Base-by-base conservation (phyloP, 352 stramenopile genomes). In the Phytophthora citrophthora region DNA sequence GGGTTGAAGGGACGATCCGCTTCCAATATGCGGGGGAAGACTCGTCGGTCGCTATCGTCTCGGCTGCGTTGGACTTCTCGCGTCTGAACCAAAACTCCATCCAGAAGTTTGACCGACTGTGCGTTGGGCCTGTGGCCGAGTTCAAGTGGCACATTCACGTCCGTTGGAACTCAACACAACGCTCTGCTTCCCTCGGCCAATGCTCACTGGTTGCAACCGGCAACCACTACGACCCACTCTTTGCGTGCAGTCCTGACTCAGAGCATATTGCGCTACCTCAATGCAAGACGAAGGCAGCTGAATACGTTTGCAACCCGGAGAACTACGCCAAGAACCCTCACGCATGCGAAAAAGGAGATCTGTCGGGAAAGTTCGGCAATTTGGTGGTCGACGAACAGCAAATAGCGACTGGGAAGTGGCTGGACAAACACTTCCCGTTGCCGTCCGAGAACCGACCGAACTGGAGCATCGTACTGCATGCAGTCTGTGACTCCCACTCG, bases 201-300 rank as follows among this genome's bases (percentile, higher is more conserved):
- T 88, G 79, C 54, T 56, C 54, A 1, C 47, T 78, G 24, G 44
- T n/a, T 32, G 51, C 54, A 10, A 75, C 74, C 3, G 74, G 69
- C 38, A 86, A 86, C 59, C 79, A 85, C 66, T 88, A 83, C 43
- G 79, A 88, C 55, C 79, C 76, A 15, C 54, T 77, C 13, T 79
- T 72, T 13, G 74, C 79, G 0, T 87, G 79, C 38, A 74, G 77
- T 0, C 64, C 77, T 12, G 69, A 73, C 54, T 89, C 79, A 12
- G 72, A 87, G 54, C 68, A 70, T 38, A 61, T 63, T 0, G 64
- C 47, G 18, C 61, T 70, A 15, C 45, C 36, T 47, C 55, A 72
- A 36, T 86, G 76, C 38, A 41, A 53, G 23, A 6, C 54, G n/a
- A 70, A 72, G 29, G 61, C 54, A 15, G 39, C 63, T 10, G 45